Evolutionary conservation across 176 grass and related monocot genomes (phyloP), one percentile per base, ranked within the genome.

Genomic region (Lolium rigidum): DNA sequence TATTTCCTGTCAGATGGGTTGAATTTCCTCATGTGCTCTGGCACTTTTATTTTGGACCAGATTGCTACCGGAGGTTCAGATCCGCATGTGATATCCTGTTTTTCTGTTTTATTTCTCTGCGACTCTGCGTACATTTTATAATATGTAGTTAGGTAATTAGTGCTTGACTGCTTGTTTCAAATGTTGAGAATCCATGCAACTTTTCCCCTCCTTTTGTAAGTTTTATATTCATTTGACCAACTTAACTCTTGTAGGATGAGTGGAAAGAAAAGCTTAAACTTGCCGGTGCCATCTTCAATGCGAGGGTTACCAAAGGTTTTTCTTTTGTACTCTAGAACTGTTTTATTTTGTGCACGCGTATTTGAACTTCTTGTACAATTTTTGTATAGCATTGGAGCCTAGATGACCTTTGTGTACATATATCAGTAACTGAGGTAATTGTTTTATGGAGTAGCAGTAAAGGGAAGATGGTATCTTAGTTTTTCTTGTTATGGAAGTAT

Each of bases 241-340:
- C 83, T 73, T 65, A 50, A 83, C 57, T 37, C 0, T 58, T 88
- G 82, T 84, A 98, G 96, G 93, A 92, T 77, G 92, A 90, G 48
- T 94, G 78, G 88, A 98, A 89, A 64, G 56, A 89, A 80, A 98
- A 95, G 90, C 84, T 98, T 84, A 81, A 91, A 84, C 78, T 59
- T 70, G 86, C 91, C 74, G 91, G 96, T 81, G 90, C 84, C 76
- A 89, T 80, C 78, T 91, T 94, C 79, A 87, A 80, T 91, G 73
- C 88, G 41, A 94, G 91, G 74, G 88, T 98, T 70, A 92, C 84
- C 70, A 95, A 94, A 92, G 96, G 96, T 98, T 85, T 65, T 88
- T 74, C 16, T 49, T 74, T 46, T 24, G 38, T 8, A 66, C 22
- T 79, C 76, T 64, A 80, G 28, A 80, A 35, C 15, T 31, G n/a